Evolutionary conservation across 2,329 filamentous ascomycete genomes (phyloP).

Genomic region (Xylaria sp.): DNA sequence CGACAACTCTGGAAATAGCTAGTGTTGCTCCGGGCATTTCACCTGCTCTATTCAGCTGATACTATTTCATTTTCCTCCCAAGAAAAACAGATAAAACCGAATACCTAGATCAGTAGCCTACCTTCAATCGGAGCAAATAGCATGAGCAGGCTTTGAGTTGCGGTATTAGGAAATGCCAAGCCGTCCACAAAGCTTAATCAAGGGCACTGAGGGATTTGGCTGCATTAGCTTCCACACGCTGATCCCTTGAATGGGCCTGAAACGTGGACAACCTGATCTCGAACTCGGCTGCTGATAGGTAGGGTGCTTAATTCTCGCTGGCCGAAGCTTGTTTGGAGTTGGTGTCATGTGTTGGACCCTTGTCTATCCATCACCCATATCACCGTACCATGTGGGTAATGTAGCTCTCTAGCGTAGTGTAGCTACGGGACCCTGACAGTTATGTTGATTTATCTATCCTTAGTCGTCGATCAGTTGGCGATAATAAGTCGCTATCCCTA

Average conservation of each 20-base stretch:
- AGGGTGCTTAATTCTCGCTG: constrained; percentile 13
- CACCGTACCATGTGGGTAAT: background rate
- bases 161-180: constrained; percentile 29
- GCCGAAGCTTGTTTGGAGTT: constrained; percentile 5
- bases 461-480: background rate
- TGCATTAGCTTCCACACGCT: constrained; percentile 15
- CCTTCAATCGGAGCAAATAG: constrained; percentile 4
- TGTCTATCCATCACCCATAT: background rate
- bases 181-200: constrained; percentile 24
- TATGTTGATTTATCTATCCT: background rate
- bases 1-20: background rate
- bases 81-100: background rate
- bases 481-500: background rate
- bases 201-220: constrained; percentile 16
- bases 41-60: constrained; percentile 11
- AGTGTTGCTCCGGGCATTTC: background rate
- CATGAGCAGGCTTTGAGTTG: constrained; percentile 10
- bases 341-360: background rate
- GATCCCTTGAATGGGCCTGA: constrained; percentile 20
- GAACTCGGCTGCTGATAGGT: constrained; percentile 12
- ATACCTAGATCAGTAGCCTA: background rate
- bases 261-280: constrained; percentile 15
- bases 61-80: background rate
- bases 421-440: constrained; percentile 8
- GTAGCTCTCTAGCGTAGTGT: too few relatives aligned